Evolutionary conservation across 495 filamentous ascomycete species (phyloP), one percentile per base, ranked within the genome.

Genomic region (Penicillium egyptiacum): DNA sequence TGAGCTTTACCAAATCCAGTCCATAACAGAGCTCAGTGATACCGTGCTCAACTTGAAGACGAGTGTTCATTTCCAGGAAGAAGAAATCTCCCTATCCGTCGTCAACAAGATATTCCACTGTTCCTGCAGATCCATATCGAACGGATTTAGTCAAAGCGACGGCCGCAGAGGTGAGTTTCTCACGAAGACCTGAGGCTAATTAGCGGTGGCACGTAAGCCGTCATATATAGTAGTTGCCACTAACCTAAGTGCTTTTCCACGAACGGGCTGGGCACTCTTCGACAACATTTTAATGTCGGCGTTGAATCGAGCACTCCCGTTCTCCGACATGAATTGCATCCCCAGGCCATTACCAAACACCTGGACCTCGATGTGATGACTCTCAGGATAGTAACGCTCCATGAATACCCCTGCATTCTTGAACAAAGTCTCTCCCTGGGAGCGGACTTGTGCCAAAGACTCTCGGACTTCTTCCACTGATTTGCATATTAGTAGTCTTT

Each of bases 61-160:
- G 72, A 0, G 85, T 86, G 61, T 88, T 88, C 81, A 88, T 84
- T 61, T 88, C 86, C 5, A 88, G 72, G 57, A 88, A 88, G 67
- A 82, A 88, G 69, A 85, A 85, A 10, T 79, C 73, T 0, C 74
- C 76, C 0, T 77, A 78, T 33, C 73, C 68, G 52, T 84, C 83
- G 60, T 88, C 83, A 11, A 87, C 82, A 3, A 88, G 75, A 61
- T 79, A 88, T 61, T 88, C 85, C 14, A 88, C 74, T 0, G 86
- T 88, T 0, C 86, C 86, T 5, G 80, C 83, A 6, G 77, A 81
- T 14, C 68, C 73, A 55, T 88, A 87, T n/a, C 77, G 74, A 28
- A 86, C 75, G 4, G 74, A 77, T 45, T 76, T 67, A 1, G 80
- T 77, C 7, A 84, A 68, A 20, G 64, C 65, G 10, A 83, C 74